phyloP scores from a whole-genome alignment of 345 rosid species.

The Ceriops zippeliana region DNA sequence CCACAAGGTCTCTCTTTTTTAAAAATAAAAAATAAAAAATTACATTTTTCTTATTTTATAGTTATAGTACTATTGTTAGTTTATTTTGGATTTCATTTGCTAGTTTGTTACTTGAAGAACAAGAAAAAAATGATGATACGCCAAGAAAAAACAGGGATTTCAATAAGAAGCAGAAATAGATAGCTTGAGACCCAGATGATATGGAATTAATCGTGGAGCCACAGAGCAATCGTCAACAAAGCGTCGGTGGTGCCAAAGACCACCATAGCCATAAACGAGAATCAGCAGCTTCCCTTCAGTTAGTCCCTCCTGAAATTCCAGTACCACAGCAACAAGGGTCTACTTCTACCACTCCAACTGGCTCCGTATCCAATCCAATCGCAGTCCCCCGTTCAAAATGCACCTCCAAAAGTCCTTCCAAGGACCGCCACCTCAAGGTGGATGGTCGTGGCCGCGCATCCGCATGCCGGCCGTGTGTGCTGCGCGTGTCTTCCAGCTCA shows the following conservation, averaged over 20 bases:
- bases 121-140: background rate
- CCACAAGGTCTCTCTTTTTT: background rate
- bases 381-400: constrained; percentile 5
- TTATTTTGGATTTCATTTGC: background rate
- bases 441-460: constrained; percentile 86
- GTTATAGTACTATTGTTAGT: background rate
- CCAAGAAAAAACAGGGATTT: background rate
- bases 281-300: constrained; percentile 27
- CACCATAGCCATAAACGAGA: constrained; percentile 37
- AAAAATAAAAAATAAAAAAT: background rate
- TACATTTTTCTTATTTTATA: background rate
- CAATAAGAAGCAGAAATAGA: background rate
- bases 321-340: constrained; percentile 31
- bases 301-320: constrained; percentile 21
- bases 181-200: background rate
- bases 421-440: constrained; percentile 80
- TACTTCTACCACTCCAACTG: constrained; percentile 17
- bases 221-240: constrained; percentile 21
- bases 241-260: constrained; percentile 7
- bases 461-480: constrained; percentile 88
- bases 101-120: constrained; percentile 2
- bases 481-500: constrained; percentile 75
- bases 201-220: constrained; percentile 29
- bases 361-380: constrained; percentile 37
- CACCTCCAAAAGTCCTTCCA: constrained; percentile 45